These are phyloP conservation scores for Dryadomyces sulphureus DNA, from an alignment of 2,329 filamentous ascomycete species.

Conservation along the genomic window DNA sequence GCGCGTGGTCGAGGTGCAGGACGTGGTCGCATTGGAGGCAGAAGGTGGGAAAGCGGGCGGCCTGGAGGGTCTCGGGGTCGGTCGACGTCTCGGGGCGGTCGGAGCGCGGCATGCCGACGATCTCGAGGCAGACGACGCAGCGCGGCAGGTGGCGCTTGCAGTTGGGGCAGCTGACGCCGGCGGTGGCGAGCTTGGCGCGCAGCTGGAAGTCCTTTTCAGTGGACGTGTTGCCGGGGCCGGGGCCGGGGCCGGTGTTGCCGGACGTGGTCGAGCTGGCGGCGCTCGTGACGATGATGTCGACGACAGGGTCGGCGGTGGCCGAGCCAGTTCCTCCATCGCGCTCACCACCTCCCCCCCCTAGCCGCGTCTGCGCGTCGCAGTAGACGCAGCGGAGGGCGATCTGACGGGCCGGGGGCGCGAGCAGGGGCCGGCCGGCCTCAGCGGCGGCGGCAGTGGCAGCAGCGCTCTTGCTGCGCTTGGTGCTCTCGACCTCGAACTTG, in stretches of 20 bases:
- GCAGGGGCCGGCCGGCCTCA: conserved; percentile 35
- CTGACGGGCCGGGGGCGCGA: conserved; percentile 51
- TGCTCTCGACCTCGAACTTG: conserved; percentile 66
- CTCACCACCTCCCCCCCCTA: conserved; percentile 20
- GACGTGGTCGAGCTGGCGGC: neutral
- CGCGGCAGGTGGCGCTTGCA: conserved; percentile 53
- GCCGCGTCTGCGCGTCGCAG: conserved; percentile 49
- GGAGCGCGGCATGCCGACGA: conserved; percentile 48
- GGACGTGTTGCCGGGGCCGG: conserved; percentile 1
- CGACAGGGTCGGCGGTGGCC: conserved; percentile 5
- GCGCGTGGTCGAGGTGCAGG: conserved; percentile 50
- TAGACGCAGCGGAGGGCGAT: conserved; percentile 64
- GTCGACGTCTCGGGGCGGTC: conserved; percentile 35
- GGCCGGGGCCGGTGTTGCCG: conserved; percentile 1
- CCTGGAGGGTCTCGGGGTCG: conserved; percentile 29
- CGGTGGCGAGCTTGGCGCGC: conserved; percentile 37
- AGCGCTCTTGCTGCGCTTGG: conserved; percentile 43
- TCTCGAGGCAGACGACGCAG: conserved; percentile 53
- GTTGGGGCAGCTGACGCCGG: conserved; percentile 49
- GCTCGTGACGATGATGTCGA: conserved; percentile 6
- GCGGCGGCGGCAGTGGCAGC: neutral
- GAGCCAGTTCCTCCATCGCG: neutral
- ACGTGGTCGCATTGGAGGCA: conserved; percentile 56
- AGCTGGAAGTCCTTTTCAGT: conserved; percentile 33
- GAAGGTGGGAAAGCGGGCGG: conserved; percentile 51